These are phyloP conservation scores for Micractinium sp. DNA, from an alignment of 139 green algal species.

Conservation along the genomic window DNA sequence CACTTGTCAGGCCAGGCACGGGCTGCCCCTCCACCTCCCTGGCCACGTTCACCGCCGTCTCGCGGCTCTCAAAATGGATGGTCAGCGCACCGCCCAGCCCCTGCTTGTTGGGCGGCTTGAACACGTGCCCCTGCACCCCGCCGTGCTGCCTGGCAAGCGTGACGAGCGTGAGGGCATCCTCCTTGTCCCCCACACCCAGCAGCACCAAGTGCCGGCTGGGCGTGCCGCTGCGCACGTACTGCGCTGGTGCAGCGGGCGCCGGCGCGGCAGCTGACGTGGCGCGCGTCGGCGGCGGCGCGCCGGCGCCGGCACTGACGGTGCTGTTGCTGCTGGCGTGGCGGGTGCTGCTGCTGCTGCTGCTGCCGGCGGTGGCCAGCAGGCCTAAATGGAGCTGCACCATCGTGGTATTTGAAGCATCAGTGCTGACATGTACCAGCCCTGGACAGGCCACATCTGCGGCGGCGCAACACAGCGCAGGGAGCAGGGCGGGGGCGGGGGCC, in stretches of 20 bases:
- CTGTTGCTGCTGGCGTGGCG: neutral
- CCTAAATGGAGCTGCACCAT: slow-evolving; percentile 13
- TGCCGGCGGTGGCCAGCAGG: neutral
- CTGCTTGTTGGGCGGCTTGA: neutral
- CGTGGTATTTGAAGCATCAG: neutral
- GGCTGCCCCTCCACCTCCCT: neutral
- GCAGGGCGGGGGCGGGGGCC: too few species aligned
- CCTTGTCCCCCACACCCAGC: neutral
- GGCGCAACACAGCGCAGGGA: neutral
- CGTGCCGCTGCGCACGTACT: neutral
- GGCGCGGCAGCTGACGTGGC: too few species aligned
- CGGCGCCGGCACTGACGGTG: neutral
- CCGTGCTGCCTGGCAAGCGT: neutral
- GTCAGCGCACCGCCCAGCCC: neutral
- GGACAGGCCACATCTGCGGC: neutral
- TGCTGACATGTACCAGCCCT: neutral
- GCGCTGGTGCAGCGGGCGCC: too few species aligned
- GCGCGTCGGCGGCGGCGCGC: neutral
- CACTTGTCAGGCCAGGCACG: slow-evolving; percentile 4
- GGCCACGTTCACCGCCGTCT: neutral
- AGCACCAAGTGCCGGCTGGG: slow-evolving; percentile 28
- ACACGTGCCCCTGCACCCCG: neutral
- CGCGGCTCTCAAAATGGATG: neutral
- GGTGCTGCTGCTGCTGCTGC: neutral
- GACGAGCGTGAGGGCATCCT: neutral